A percentile compares a stretch with the other conserved stretches of the same genome.
These are phyloP conservation scores for Parascedosporium putredinis DNA, from an alignment of 2,329 filamentous ascomycete species.

Conservation along the genomic window DNA sequence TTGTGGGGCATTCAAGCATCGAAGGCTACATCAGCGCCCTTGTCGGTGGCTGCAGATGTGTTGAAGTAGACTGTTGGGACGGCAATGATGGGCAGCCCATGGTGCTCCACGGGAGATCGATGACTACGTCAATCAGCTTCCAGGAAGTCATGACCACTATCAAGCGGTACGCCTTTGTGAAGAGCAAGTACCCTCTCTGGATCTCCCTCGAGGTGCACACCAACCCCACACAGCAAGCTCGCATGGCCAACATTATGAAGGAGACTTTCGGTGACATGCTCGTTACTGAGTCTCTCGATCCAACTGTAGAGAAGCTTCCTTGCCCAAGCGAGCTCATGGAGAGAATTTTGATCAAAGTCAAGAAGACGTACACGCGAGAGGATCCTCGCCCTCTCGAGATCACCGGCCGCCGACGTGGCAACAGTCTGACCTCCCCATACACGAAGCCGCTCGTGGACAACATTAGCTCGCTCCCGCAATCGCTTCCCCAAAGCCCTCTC, in stretches of 20 bases:
- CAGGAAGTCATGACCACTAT: conserved; percentile 86
- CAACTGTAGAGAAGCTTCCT: conserved; percentile 59
- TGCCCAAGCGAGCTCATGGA: conserved; percentile 77
- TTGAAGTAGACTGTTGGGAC: conserved; percentile 98
- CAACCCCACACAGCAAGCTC: conserved; percentile 66
- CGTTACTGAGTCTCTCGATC: conserved; percentile 63
- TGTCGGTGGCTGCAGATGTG: conserved; percentile 80
- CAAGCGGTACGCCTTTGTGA: conserved; percentile 85
- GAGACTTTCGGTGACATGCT: conserved; percentile 73
- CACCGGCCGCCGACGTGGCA: conserved; percentile 42
- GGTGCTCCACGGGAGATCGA: conserved; percentile 81
- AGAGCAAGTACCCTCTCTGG: conserved; percentile 81
- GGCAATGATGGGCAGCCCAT: conserved; percentile 77
- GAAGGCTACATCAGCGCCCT: conserved; percentile 91
- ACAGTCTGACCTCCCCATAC: conserved; percentile 72
- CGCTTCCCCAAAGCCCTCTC: conserved; percentile 43
- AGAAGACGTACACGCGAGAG: conserved; percentile 49
- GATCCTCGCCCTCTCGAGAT: conserved; percentile 27
- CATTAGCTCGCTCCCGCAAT: conserved; percentile 37
- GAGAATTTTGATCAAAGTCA: conserved; percentile 88
- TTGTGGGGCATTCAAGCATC: conserved; percentile 80
- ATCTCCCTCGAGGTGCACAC: conserved; percentile 96
- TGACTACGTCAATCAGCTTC: conserved; percentile 84
- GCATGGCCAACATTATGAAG: conserved; percentile 85
- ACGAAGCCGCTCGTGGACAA: conserved; percentile 42